These are phyloP conservation scores for Lignosus rhinocerotis DNA, from an alignment of 1,284 basidiomycete genomes.

Conservation along the genomic window DNA sequence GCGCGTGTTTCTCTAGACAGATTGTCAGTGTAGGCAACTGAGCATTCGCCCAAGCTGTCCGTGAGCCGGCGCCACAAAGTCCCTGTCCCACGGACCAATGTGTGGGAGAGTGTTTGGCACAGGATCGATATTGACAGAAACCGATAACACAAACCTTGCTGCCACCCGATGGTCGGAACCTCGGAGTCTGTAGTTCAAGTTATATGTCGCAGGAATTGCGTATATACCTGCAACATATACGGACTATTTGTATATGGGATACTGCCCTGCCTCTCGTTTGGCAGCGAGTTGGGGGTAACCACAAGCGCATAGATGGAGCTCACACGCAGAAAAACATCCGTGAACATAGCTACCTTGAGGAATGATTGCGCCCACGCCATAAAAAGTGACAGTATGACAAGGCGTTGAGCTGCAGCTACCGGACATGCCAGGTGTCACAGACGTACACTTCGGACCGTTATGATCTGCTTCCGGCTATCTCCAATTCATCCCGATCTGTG, in stretches of 20 bases:
- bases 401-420: no score
- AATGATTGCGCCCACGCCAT: no score
- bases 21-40: neutral
- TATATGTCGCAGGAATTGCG: neutral
- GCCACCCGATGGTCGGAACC: conserved; percentile 9
- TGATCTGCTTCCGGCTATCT: neutral
- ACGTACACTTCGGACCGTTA: neutral
- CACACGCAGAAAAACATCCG: no score
- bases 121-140: neutral
- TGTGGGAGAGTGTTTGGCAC: neutral
- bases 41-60: neutral
- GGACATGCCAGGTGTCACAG: no score
- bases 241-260: no score
- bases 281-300: no score
- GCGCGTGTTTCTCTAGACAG: neutral
- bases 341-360: no score
- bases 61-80: neutral
- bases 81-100: neutral
- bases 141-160: neutral
- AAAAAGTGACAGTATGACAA: no score
- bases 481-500: neutral
- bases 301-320: no score
- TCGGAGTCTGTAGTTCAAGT: neutral
- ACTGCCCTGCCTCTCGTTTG: no score
- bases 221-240: neutral